Evolutionary conservation across 495 filamentous ascomycete species (phyloP).

Genomic region (Podospora anserina): DNA sequence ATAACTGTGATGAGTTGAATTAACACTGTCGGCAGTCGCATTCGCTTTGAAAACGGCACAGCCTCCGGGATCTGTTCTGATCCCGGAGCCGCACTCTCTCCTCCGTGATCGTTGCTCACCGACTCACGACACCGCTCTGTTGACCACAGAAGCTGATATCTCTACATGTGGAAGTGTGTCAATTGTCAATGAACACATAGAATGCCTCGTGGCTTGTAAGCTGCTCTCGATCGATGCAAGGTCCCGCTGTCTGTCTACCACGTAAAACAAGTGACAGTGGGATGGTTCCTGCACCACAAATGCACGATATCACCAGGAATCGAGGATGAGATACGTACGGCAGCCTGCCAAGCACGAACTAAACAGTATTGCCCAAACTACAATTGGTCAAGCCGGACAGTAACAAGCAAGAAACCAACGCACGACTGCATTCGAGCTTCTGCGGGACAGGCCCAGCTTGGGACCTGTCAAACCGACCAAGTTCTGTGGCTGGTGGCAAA

Average conservation of each 20-base stretch:
- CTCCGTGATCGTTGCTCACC: no score
- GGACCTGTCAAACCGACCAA: constrained; percentile 1
- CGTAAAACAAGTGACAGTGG: background rate
- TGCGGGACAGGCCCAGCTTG: constrained; percentile 5
- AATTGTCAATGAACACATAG: background rate
- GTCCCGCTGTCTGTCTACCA: background rate
- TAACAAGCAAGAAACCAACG: background rate
- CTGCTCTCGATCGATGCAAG: background rate
- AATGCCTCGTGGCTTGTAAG: background rate
- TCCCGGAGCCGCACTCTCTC: background rate
- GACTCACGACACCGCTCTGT: background rate
- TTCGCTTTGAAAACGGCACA: background rate
- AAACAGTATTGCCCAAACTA: background rate
- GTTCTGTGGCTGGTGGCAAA: constrained; percentile 4
- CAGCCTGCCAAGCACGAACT: background rate
- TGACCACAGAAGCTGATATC: background rate
- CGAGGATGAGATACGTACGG: background rate
- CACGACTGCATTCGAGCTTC: constrained; percentile 4
- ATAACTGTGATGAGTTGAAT: background rate
- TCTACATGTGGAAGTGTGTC: background rate
- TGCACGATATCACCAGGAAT: background rate
- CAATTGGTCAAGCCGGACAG: constrained; percentile 10
- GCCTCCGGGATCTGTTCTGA: background rate
- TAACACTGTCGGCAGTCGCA: background rate
- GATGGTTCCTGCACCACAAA: background rate